Conservation (phyloP, 176 grass and related monocot genomes). For the Sorghum bicolor region Sorghum_bicolor_NCBIv3 NC_012872.2:66589501-66590000, state of each 20-base stretch:
- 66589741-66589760: too few species aligned
- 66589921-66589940: not conserved
- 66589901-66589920: slow-evolving; percentile 37
- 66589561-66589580: not conserved
- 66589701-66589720: not conserved
- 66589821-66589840: not conserved
- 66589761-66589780: not conserved
- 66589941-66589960: not conserved
- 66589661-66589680: not conserved
- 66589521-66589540: not conserved
- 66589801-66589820: not conserved
- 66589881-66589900: not conserved
- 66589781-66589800: not conserved
- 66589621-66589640: not conserved
- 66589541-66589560: not conserved
- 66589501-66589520: slow-evolving; percentile 6
- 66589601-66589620: too few species aligned
- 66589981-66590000: not conserved
- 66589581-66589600: too few species aligned
- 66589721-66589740: too few species aligned
- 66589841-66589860: not conserved
- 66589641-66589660: not conserved
- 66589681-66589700: not conserved
- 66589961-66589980: slow-evolving; percentile 20
- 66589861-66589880: not conserved